A percentile compares a stretch with the other conserved stretches of the same genome.
These are phyloP conservation scores for Diphasiastrum complanatum DNA, from an alignment of 83 land plant genomes.

Conservation along the genomic window DNA sequence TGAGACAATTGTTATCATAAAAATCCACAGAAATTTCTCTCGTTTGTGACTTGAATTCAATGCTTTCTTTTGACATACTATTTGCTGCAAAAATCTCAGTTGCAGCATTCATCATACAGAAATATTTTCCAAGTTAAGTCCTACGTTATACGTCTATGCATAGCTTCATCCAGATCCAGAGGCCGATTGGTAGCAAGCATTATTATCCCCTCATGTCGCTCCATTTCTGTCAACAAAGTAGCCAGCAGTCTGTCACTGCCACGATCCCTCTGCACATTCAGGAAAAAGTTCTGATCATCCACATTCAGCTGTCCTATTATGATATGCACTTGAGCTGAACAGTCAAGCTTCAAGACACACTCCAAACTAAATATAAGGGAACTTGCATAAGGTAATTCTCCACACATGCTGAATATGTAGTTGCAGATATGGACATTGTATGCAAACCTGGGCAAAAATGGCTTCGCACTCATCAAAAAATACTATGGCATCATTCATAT, in stretches of 20 bases:
- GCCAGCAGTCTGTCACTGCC: slow-evolving; percentile 32
- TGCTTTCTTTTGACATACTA: too few relatives aligned
- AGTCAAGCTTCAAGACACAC: too few relatives aligned
- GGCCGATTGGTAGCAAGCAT: slow-evolving; percentile 38
- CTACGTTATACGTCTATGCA: slow-evolving; percentile 35
- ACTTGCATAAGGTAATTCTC: background rate
- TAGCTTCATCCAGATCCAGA: slow-evolving; percentile 33
- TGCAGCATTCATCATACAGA: too few relatives aligned
- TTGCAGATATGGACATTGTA: background rate
- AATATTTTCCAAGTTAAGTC: background rate
- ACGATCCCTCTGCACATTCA: slow-evolving; percentile 21
- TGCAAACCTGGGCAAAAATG: slow-evolving; percentile 25
- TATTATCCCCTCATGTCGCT: slow-evolving; percentile 36
- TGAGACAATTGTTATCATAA: background rate
- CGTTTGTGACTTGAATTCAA: too few relatives aligned
- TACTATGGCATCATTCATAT: slow-evolving; percentile 33
- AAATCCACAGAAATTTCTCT: too few relatives aligned
- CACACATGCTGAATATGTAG: background rate
- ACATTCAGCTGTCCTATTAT: too few relatives aligned
- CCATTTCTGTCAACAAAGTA: slow-evolving; percentile 34
- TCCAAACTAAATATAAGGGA: background rate
- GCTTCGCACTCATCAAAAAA: slow-evolving; percentile 40
- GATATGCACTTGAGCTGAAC: too few relatives aligned
- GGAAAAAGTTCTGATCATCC: background rate
- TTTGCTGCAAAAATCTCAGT: too few relatives aligned